A percentile compares a stretch with the other conserved stretches of the same genome.
Conservation (phyloP, 495 filamentous ascomycete genomes). For the Thozetella sp. region DNA sequence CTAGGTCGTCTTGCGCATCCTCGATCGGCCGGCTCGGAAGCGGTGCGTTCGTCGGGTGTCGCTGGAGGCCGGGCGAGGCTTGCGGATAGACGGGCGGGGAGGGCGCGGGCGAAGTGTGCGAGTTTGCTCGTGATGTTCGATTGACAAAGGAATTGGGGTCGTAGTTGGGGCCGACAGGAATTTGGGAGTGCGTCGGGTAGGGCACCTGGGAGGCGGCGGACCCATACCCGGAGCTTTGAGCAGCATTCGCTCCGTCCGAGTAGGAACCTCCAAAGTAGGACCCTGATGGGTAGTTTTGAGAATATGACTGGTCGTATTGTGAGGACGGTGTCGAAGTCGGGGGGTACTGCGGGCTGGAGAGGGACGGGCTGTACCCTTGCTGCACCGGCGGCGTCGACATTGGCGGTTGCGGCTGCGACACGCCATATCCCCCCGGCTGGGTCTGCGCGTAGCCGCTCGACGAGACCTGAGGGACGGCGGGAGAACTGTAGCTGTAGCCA, state of each 20-base stretch:
- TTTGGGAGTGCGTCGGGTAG: slow-evolving; percentile 46
- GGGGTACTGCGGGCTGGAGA: slow-evolving; percentile 33
- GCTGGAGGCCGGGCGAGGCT: slow-evolving; percentile 31
- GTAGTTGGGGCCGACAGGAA: slow-evolving; percentile 46
- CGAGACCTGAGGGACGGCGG: slow-evolving; percentile 25
- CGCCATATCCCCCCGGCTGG: slow-evolving; percentile 24
- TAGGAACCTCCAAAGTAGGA: slow-evolving; percentile 24
- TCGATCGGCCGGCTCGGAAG: slow-evolving; percentile 54
- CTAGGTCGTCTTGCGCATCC: slow-evolving; percentile 35
- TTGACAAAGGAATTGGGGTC: slow-evolving; percentile 41
- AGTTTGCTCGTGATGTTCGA: slow-evolving; percentile 42
- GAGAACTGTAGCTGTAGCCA: slow-evolving; percentile 36
- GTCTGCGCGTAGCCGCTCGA: slow-evolving; percentile 33
- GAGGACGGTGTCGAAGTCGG: slow-evolving; percentile 16
- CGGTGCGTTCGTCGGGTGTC: slow-evolving; percentile 58
- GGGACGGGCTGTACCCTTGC: slow-evolving; percentile 31
- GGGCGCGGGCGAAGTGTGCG: slow-evolving; percentile 37
- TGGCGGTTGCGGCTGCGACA: slow-evolving; percentile 25
- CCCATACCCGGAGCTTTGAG: slow-evolving; percentile 26
- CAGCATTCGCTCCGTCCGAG: slow-evolving; percentile 26
- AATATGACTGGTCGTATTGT: slow-evolving; percentile 26
- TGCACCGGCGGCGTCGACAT: slow-evolving; percentile 25
- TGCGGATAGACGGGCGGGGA: slow-evolving; percentile 36
- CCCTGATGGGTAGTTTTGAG: slow-evolving; percentile 17
- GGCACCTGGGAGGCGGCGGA: slow-evolving; percentile 36